Evolutionary conservation across 2,329 filamentous ascomycete genomes (phyloP).

Genomic region (Alternaria brassicae): DNA sequence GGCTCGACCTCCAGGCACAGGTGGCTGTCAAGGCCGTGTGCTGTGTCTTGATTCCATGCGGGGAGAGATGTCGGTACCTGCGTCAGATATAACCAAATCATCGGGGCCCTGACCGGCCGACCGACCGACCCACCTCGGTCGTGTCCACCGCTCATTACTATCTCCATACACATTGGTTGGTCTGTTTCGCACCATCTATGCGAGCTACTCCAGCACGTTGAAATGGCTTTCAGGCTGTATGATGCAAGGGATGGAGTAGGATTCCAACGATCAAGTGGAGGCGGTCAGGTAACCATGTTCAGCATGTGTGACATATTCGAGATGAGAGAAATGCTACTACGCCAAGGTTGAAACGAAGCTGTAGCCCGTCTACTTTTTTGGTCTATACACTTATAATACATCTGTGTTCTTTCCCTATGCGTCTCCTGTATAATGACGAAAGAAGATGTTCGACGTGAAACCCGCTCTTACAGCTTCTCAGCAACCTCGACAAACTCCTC

Average conservation of each 20-base stretch:
- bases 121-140: conserved; percentile 13
- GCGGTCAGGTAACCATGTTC: background rate
- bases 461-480: conserved; percentile 25
- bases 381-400: background rate
- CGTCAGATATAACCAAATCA: conserved; percentile 12
- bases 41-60: conserved; percentile 5
- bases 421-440: background rate
- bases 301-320: background rate
- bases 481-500: conserved; percentile 79
- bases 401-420: background rate
- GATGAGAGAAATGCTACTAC: background rate
- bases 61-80: background rate
- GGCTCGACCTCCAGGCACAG: conserved; percentile 4
- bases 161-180: background rate
- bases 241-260: background rate
- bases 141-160: background rate
- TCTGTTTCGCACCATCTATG: background rate
- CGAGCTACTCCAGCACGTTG: background rate
- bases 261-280: background rate
- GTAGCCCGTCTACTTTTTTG: background rate
- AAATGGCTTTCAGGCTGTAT: background rate
- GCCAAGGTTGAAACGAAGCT: background rate
- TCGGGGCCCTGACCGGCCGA: conserved; percentile 15
- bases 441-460: background rate
- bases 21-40: background rate